Conservation (phyloP, 257 asterid species). For the Solanum stenotomum region DNA sequence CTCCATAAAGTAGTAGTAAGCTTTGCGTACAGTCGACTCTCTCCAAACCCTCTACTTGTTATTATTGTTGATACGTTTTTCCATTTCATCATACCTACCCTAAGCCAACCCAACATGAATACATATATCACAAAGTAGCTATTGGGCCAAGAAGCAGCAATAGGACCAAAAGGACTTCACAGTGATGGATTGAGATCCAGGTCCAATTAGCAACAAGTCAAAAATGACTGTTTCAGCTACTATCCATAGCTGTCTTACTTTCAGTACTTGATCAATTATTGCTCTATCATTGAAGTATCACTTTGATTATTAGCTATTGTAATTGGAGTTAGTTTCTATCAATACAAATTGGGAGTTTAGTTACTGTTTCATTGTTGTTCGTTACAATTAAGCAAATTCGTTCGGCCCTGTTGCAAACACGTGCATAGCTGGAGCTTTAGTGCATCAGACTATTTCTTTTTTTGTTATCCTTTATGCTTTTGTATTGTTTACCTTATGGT, state of each 20-base stretch:
- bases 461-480: background rate
- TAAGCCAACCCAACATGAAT: background rate
- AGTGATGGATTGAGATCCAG: background rate
- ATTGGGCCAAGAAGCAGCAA: background rate
- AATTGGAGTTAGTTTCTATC: background rate
- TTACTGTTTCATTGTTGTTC: background rate
- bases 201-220: background rate
- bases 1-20: no score
- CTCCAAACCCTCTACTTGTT: background rate
- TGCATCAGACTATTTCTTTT: no score
- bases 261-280: background rate
- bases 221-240: background rate
- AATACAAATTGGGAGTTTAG: background rate
- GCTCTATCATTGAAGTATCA: background rate
- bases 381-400: no score
- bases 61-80: background rate
- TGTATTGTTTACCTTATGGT: background rate
- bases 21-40: no score
- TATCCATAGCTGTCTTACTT: background rate
- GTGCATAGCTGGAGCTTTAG: accelerated
- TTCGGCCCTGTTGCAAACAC: no score
- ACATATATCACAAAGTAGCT: background rate
- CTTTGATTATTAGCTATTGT: background rate
- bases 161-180: background rate
- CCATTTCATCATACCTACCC: no score